Conservation (phyloP, 495 filamentous ascomycete genomes). For the Penicillium tannophilum region DNA sequence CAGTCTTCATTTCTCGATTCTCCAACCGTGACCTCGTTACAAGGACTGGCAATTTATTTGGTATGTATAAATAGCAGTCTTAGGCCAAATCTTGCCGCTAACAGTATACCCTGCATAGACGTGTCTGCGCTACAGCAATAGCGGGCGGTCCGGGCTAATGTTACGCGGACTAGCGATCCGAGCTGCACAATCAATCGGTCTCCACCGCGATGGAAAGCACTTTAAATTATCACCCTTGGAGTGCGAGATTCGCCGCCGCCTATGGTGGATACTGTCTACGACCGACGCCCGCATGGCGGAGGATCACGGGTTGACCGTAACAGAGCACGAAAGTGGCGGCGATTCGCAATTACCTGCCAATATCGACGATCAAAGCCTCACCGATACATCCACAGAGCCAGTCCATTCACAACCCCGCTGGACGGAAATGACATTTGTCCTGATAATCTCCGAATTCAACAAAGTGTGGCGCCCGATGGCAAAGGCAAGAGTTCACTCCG, state of each 20-base stretch:
- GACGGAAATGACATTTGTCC: slow-evolving; percentile 34
- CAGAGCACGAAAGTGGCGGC: slow-evolving; percentile 22
- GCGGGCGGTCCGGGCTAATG: slow-evolving; percentile 46
- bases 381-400: slow-evolving; percentile 2
- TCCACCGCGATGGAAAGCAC: slow-evolving; percentile 47
- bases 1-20: slow-evolving; percentile 34
- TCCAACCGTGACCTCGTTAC: slow-evolving; percentile 36
- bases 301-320: slow-evolving; percentile 39
- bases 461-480: slow-evolving; percentile 9
- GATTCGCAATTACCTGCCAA: slow-evolving; percentile 34
- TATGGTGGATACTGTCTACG: slow-evolving; percentile 46
- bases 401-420: slow-evolving; percentile 16
- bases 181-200: slow-evolving; percentile 51
- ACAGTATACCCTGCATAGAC: slow-evolving; percentile 27
- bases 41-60: slow-evolving; percentile 39
- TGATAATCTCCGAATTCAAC: slow-evolving; percentile 40
- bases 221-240: slow-evolving; percentile 41
- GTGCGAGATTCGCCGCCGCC: slow-evolving; percentile 44
- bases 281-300: slow-evolving; percentile 38
- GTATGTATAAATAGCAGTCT: slow-evolving; percentile 16
- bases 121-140: slow-evolving; percentile 45
- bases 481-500: background rate
- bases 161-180: slow-evolving; percentile 49
- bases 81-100: slow-evolving; percentile 3
- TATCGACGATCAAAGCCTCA: slow-evolving; percentile 31